These are phyloP conservation scores for Cytospora piceae DNA, from an alignment of 2,329 filamentous ascomycete species.

Conservation along the genomic window DNA sequence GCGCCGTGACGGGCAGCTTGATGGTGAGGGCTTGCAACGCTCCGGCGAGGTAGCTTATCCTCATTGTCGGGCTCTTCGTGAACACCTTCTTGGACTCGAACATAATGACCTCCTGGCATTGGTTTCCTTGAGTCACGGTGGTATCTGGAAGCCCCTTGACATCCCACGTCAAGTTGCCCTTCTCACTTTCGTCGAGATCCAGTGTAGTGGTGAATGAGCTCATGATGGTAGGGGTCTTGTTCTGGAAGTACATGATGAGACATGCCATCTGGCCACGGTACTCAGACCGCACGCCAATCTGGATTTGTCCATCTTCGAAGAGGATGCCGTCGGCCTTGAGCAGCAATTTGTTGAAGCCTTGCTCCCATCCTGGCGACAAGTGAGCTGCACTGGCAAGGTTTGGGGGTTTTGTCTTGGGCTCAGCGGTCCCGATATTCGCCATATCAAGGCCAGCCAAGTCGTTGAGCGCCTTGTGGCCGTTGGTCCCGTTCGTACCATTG, in stretches of 20 bases:
- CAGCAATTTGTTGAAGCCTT: slow-evolving; percentile 82
- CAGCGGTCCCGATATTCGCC: slow-evolving; percentile 60
- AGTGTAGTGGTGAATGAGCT: slow-evolving; percentile 93
- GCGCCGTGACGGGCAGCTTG: slow-evolving; percentile 83
- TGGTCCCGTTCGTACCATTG: slow-evolving; percentile 53
- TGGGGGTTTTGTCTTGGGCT: slow-evolving; percentile 66
- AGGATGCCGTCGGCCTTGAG: slow-evolving; percentile 82
- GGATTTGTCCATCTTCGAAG: slow-evolving; percentile 93
- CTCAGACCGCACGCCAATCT: slow-evolving; percentile 89
- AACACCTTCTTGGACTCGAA: slow-evolving; percentile 87
- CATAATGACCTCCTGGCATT: slow-evolving; percentile 93
- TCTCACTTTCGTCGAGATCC: slow-evolving; percentile 73
- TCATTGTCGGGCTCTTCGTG: slow-evolving; percentile 82
- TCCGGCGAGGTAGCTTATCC: slow-evolving; percentile 92
- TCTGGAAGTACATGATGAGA: slow-evolving; percentile 92
- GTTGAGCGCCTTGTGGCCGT: slow-evolving; percentile 54
- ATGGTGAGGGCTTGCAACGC: slow-evolving; percentile 90
- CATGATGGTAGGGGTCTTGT: slow-evolving; percentile 85
- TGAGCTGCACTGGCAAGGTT: slow-evolving; percentile 93
- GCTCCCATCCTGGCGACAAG: slow-evolving; percentile 92
- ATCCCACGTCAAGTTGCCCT: slow-evolving; percentile 75
- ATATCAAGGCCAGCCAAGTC: slow-evolving; percentile 87
- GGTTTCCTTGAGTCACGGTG: slow-evolving; percentile 71
- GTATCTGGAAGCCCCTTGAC: slow-evolving; percentile 88
- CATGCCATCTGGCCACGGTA: slow-evolving; percentile 96